A percentile compares a stretch with the other conserved stretches of the same genome.
Evolutionary conservation across 1,139 yeast genomes (phyloP).

Genomic region (Saccharomyces hybrid): DNA sequence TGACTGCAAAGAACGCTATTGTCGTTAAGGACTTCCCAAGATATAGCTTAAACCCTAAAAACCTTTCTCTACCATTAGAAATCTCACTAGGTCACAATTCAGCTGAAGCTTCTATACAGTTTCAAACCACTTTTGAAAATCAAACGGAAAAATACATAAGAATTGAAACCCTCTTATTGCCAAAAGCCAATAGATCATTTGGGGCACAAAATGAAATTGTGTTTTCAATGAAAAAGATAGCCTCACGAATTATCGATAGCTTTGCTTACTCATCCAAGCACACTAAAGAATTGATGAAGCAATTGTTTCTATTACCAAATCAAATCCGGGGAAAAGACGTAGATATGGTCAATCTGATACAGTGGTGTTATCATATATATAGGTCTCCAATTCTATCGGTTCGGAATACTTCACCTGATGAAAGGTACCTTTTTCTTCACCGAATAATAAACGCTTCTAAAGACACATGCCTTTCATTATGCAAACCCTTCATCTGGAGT

Average conservation of each 20-base stretch:
- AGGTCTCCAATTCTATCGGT: constrained; percentile 11
- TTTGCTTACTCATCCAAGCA: background rate
- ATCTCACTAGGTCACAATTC: background rate
- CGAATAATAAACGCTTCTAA: constrained; percentile 6
- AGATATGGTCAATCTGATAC: constrained; percentile 4
- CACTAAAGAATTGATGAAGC: background rate
- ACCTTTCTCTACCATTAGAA: background rate
- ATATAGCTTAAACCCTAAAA: background rate
- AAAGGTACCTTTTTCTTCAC: constrained; percentile 11
- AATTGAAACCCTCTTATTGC: background rate
- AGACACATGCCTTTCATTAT: background rate
- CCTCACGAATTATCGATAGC: background rate
- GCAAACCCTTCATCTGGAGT: background rate
- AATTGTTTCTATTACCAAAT: background rate
- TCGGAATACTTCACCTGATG: constrained; percentile 16
- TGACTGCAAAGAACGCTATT: background rate
- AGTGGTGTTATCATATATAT: constrained; percentile 8
- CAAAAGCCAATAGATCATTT: background rate
- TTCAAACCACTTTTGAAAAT: background rate
- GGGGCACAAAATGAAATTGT: background rate
- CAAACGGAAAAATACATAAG: background rate
- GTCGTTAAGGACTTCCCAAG: background rate
- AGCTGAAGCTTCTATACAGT: background rate
- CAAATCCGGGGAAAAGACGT: background rate
- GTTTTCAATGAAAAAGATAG: background rate